phyloP scores from a whole-genome alignment of 495 filamentous ascomycete species.

The Aspergillus haitiensis region DNA sequence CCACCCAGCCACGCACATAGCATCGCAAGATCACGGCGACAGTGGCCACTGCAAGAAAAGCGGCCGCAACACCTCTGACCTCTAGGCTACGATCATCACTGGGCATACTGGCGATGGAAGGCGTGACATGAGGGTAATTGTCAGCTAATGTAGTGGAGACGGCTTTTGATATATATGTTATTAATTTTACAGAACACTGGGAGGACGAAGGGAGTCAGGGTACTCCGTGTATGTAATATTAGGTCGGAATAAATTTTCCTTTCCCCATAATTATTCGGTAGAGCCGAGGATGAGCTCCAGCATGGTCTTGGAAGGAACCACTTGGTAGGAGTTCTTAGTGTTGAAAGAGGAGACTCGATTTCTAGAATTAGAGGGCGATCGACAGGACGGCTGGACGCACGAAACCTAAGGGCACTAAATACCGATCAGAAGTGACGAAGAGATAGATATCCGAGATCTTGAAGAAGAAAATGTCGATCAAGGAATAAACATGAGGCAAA shows the following conservation, averaged over 20 bases:
- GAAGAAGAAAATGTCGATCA: not conserved
- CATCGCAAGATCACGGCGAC: conserved; percentile 42
- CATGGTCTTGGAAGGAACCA: not conserved
- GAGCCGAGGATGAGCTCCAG: not conserved
- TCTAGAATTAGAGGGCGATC: not conserved
- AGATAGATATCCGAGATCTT: not conserved
- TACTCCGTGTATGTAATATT: too few relatives aligned
- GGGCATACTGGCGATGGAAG: conserved; percentile 16
- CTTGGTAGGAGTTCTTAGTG: not conserved
- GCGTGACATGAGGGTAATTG: not conserved
- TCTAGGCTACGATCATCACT: conserved; percentile 30
- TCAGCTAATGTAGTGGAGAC: conserved; percentile 4
- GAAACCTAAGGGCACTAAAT: not conserved
- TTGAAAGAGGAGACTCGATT: not conserved
- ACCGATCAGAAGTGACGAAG: not conserved
- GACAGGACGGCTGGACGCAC: not conserved
- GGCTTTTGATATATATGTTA: not conserved
- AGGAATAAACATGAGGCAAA: not conserved
- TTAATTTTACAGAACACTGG: too few relatives aligned
- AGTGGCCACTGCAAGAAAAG: conserved; percentile 38
- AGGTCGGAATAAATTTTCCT: not conserved
- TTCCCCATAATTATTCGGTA: conserved; percentile 12
- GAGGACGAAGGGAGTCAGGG: too few relatives aligned
- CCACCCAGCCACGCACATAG: conserved; percentile 42
- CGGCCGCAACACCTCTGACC: conserved; percentile 38